phyloP scores from a whole-genome alignment of 176 grass and related monocot species.

The Aegilops bicornis region DNA sequence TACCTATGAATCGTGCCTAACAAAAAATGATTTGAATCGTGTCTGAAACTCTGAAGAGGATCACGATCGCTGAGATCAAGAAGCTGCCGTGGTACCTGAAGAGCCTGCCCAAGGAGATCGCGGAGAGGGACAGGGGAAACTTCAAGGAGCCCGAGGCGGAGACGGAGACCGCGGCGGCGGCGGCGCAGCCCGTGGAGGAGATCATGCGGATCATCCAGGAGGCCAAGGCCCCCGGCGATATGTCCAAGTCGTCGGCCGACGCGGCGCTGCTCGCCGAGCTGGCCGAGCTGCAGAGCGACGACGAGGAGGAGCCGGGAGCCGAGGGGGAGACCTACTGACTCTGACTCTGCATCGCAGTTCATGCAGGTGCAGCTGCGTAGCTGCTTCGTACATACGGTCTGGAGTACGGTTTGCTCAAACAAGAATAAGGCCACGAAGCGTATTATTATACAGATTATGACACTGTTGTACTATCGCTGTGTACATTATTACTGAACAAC shows the following conservation, averaged over 20 bases:
- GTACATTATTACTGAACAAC: neutral
- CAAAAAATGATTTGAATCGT: too few relatives aligned
- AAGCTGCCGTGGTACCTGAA: conserved; percentile 84
- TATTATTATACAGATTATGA: neutral
- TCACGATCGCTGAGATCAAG: conserved; percentile 94
- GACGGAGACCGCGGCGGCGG: neutral
- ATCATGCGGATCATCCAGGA: conserved; percentile 82
- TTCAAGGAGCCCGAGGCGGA: conserved; percentile 31
- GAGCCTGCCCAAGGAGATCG: conserved; percentile 75
- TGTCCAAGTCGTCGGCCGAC: conserved; percentile 27
- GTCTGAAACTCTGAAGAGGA: conserved; percentile 53
- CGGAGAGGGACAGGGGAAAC: conserved; percentile 62
- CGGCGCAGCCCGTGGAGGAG: conserved; percentile 63
- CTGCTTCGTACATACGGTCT: neutral
- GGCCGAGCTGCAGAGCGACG: conserved; percentile 48
- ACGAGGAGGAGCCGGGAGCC: conserved; percentile 42
- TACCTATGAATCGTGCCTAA: too few relatives aligned
- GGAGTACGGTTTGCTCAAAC: neutral
- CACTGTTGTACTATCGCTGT: neutral
- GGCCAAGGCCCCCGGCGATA: conserved; percentile 59
- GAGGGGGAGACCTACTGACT: conserved; percentile 40
- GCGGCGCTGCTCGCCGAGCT: conserved; percentile 48
- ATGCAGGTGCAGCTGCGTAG: neutral
- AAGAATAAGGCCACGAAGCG: neutral
- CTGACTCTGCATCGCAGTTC: neutral